phyloP scores from a whole-genome alignment of 495 filamentous ascomycete species.

The Aspergillus homomorphus region DNA sequence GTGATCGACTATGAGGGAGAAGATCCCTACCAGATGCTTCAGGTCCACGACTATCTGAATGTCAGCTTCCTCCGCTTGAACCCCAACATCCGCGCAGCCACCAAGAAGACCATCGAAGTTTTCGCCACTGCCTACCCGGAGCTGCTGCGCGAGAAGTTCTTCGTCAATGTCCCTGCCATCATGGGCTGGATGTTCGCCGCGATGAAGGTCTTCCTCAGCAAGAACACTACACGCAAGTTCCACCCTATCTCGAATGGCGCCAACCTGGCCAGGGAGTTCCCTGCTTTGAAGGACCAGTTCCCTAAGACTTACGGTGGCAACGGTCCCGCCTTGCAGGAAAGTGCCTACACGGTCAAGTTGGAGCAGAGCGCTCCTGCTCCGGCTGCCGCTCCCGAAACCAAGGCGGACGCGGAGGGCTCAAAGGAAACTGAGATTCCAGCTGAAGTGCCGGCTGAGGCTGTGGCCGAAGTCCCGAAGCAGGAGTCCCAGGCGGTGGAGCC shows the following conservation, averaged over 20 bases:
- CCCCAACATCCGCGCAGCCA: constrained; percentile 63
- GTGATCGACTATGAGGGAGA: constrained; percentile 69
- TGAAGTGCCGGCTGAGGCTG: not conserved
- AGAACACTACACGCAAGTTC: constrained; percentile 83
- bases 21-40: constrained; percentile 83
- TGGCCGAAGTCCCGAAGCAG: constrained; percentile 11
- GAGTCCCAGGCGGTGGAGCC: not conserved
- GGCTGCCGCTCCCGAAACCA: not conserved
- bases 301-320: constrained; percentile 70
- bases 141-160: constrained; percentile 84
- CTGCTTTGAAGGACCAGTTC: constrained; percentile 55
- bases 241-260: constrained; percentile 73
- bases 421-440: not conserved
- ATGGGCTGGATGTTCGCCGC: constrained; percentile 83
- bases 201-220: constrained; percentile 75
- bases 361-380: constrained; percentile 7
- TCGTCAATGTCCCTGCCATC: constrained; percentile 82
- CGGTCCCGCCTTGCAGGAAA: constrained; percentile 39
- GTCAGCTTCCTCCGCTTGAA: constrained; percentile 77
- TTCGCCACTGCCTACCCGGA: constrained; percentile 82
- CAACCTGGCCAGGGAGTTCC: constrained; percentile 64
- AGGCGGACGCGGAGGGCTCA: not conserved
- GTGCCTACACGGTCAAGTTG: constrained; percentile 29
- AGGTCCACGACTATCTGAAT: constrained; percentile 86
- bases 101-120: constrained; percentile 72